These are phyloP conservation scores for Castanea crenata DNA, from an alignment of 306 rosid genomes.

Conservation along the genomic window DNA sequence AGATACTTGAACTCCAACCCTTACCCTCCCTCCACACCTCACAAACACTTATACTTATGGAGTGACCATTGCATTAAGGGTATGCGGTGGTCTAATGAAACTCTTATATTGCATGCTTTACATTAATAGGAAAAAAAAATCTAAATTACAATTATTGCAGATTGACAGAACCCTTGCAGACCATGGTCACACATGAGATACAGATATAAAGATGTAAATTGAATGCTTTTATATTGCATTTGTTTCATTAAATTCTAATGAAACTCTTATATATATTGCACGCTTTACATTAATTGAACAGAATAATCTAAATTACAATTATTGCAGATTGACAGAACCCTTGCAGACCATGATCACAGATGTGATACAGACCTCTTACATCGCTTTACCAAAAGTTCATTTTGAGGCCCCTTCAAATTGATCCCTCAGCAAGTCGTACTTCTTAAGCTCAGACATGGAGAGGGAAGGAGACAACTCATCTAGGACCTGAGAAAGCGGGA, in stretches of 20 bases:
- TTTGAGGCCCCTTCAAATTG: conserved; percentile 85
- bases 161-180: not conserved
- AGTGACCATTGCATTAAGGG: no score
- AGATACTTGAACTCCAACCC: no score
- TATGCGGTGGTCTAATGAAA: no score
- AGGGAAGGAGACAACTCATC: conserved; percentile 74
- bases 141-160: not conserved
- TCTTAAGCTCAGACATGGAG: conserved; percentile 72
- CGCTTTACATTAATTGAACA: no score
- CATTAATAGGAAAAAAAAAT: not conserved
- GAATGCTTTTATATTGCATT: no score
- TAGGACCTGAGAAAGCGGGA: conserved; percentile 55
- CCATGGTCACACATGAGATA: not conserved
- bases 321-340: not conserved
- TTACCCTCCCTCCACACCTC: no score
- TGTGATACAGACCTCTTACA: not conserved
- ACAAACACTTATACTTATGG: no score
- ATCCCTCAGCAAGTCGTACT: conserved; percentile 77
- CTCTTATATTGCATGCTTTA: no score
- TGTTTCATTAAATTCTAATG: no score
- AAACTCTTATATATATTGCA: no score
- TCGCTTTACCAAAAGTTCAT: conserved; percentile 23
- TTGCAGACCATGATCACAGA: not conserved
- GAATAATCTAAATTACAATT: not conserved
- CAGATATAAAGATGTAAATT: no score